phyloP scores from a whole-genome alignment of 164 flowering plant genomes.

The Sextonia rubra region DNA sequence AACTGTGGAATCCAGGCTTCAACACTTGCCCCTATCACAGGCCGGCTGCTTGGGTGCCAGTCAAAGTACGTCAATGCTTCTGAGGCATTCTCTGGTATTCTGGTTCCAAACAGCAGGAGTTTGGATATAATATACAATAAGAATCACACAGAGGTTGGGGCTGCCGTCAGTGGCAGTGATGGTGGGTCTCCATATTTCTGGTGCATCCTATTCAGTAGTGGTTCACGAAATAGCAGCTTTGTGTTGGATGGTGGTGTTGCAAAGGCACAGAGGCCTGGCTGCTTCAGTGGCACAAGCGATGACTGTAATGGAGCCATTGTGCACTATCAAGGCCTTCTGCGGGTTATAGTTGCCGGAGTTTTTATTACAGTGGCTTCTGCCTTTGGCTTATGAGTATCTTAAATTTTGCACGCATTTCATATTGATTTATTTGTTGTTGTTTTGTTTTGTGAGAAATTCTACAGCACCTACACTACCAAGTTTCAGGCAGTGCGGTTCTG shows the following conservation, averaged over 20 bases:
- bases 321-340: constrained; percentile 14
- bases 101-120: constrained; percentile 48
- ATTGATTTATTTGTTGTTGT: not conserved
- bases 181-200: constrained; percentile 91
- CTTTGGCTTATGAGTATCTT: constrained; percentile 26
- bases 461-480: not conserved
- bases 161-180: constrained; percentile 74
- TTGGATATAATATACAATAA: constrained; percentile 55
- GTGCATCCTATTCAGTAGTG: constrained; percentile 84
- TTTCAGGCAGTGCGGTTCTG: no score
- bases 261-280: constrained; percentile 62
- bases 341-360: constrained; percentile 23
- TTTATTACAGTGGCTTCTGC: constrained; percentile 30
- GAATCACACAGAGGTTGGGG: constrained; percentile 88
- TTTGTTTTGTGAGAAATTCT: not conserved
- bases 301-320: constrained; percentile 48
- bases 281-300: constrained; percentile 84
- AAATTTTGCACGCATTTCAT: not conserved
- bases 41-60: constrained; percentile 81
- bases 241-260: constrained; percentile 48
- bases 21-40: constrained; percentile 60
- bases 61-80: constrained; percentile 49
- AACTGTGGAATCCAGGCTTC: constrained; percentile 62
- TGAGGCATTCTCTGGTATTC: constrained; percentile 61
- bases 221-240: constrained; percentile 56